Percentiles rank a stretch among this genome's conserved stretches.
These are phyloP conservation scores for Pseudogymnoascus sp. DNA, from an alignment of 2,329 filamentous ascomycete genomes.

Conservation along the genomic window DNA sequence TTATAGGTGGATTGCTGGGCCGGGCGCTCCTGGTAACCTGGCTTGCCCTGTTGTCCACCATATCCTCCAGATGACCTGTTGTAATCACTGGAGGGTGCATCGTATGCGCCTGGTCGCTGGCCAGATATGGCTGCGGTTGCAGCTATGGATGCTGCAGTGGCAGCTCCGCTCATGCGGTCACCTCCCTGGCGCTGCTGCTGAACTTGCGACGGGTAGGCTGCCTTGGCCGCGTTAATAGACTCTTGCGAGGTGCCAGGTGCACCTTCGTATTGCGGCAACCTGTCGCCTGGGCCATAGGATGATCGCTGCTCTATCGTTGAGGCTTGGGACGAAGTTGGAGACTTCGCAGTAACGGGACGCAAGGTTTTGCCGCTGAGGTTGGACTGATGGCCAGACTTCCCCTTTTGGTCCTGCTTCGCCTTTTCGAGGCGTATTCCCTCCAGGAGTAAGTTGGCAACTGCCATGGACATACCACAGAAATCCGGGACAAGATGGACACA, in stretches of 20 bases:
- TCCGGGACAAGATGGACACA: conserved; percentile 95
- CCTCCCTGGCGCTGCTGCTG: conserved; percentile 38
- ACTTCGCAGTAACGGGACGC: conserved; percentile 16
- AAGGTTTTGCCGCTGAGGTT: conserved; percentile 23
- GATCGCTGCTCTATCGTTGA: conserved; percentile 19
- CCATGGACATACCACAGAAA: conserved; percentile 99
- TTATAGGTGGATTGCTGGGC: conserved; percentile 62
- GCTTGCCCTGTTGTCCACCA: conserved; percentile 11
- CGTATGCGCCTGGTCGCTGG: conserved; percentile 23
- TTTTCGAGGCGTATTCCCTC: conserved; percentile 78
- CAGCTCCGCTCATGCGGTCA: conserved; percentile 44
- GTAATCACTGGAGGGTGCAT: conserved; percentile 26
- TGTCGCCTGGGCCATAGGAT: conserved; percentile 23
- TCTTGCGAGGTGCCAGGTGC: conserved; percentile 39
- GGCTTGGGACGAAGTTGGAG: conserved; percentile 19
- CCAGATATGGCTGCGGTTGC: conserved; percentile 54
- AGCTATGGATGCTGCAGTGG: conserved; percentile 44
- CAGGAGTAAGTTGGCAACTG: conserved; percentile 87
- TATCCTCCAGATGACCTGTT: conserved; percentile 19
- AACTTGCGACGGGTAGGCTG: conserved; percentile 43
- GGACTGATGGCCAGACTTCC: conserved; percentile 29
- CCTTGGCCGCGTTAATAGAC: conserved; percentile 56
- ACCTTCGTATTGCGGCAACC: conserved; percentile 29
- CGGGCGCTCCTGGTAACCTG: conserved; percentile 26
- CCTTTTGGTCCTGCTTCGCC: conserved; percentile 43